phyloP scores from a whole-genome alignment of 116 monocot genomes.

The Cymodocea nodosa region DNA sequence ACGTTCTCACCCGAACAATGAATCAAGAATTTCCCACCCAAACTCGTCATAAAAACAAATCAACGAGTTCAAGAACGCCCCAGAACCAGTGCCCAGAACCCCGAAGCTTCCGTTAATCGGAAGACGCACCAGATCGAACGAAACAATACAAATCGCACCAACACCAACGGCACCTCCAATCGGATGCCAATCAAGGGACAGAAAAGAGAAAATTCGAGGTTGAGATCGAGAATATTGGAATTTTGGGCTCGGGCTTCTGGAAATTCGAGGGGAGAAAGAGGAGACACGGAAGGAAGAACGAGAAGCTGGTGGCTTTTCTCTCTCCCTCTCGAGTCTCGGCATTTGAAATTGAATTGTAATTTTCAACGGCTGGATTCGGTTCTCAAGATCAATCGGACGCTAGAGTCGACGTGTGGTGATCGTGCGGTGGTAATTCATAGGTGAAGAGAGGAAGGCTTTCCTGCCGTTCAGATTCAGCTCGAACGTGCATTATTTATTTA shows the following conservation, averaged over 20 bases:
- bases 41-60: background rate
- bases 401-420: too few relatives aligned
- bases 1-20: background rate
- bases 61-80: background rate
- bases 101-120: background rate
- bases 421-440: too few relatives aligned
- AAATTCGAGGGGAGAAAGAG: conserved; percentile 1
- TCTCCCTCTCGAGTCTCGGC: conserved; percentile 11
- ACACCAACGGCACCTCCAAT: too few relatives aligned
- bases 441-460: too few relatives aligned
- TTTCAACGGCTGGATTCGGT: conserved; percentile 20
- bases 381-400: too few relatives aligned
- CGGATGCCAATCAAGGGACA: background rate
- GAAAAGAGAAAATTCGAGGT: background rate
- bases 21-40: background rate
- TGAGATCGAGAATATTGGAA: background rate
- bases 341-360: conserved; percentile 34
- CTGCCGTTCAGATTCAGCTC: too few relatives aligned
- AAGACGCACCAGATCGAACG: background rate
- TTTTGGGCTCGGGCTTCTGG: background rate
- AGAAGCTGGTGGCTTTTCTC: background rate
- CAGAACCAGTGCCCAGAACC: background rate
- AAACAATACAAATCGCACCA: background rate
- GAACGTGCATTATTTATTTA: too few relatives aligned
- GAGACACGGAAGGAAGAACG: background rate